Conservation (phyloP, 768 basidiomycete species). For the Punctularia strigosozonata region DNA sequence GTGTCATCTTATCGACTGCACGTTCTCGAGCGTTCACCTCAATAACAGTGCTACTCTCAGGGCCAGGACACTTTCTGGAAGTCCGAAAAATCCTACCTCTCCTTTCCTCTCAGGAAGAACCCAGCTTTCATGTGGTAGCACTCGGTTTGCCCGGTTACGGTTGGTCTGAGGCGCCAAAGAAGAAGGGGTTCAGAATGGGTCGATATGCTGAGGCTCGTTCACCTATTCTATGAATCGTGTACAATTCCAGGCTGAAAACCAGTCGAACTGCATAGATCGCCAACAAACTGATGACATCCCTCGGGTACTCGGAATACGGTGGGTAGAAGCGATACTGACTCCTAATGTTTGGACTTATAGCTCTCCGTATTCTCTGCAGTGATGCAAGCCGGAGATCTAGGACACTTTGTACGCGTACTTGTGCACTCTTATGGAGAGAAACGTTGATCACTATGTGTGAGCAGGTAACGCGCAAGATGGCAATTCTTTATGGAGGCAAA, state of each 20-base stretch:
- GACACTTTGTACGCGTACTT: not conserved
- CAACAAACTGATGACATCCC: constrained; percentile 35
- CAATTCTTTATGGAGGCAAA: constrained; percentile 1
- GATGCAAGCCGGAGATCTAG: not conserved
- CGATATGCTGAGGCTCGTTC: constrained; percentile 16
- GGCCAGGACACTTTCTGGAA: constrained; percentile 17
- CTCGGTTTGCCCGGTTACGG: constrained; percentile 17
- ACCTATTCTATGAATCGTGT: not conserved
- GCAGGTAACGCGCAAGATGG: constrained; percentile 3
- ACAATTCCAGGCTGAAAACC: not conserved
- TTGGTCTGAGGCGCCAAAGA: constrained; percentile 14
- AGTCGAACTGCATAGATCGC: constrained; percentile 19
- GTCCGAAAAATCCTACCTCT: constrained; percentile 15
- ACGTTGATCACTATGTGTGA: no score
- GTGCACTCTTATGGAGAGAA: no score
- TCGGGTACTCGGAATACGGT: constrained; percentile 41
- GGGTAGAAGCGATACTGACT: no score
- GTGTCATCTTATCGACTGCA: constrained; percentile 5
- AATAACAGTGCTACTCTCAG: constrained; percentile 5
- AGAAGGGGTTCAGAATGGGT: constrained; percentile 13
- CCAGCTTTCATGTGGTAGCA: constrained; percentile 18
- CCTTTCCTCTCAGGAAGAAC: constrained; percentile 11
- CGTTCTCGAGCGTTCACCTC: constrained; percentile 3
- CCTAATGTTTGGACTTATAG: not conserved
- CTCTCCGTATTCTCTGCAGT: not conserved